These are phyloP conservation scores for Solanum tarijense DNA, from an alignment of 257 asterid genomes.

Conservation along the genomic window DNA sequence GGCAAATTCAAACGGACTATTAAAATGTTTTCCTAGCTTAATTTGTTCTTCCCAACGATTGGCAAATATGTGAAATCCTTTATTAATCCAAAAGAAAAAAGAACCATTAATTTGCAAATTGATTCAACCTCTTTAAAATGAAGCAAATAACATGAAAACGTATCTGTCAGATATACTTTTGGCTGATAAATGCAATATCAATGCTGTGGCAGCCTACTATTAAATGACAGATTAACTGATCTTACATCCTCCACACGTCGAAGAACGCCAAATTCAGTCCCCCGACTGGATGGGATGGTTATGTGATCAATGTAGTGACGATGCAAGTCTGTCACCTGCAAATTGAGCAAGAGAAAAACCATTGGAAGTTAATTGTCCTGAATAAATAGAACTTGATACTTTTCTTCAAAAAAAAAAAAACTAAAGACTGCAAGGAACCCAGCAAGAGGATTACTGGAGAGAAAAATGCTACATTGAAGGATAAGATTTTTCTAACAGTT, in stretches of 20 bases:
- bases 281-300: slow-evolving; percentile 80
- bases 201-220: background rate
- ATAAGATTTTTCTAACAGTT: background rate
- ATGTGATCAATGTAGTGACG: slow-evolving; percentile 94
- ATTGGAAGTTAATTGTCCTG: background rate
- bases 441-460: background rate
- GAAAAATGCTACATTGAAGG: background rate
- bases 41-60: background rate
- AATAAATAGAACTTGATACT: background rate
- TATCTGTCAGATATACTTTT: background rate
- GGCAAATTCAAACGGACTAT: background rate
- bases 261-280: slow-evolving; percentile 75
- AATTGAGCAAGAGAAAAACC: background rate
- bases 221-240: background rate
- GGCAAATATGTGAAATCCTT: background rate
- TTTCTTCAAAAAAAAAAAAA: background rate
- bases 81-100: background rate
- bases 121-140: background rate
- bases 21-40: background rate
- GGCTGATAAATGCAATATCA: background rate
- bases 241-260: slow-evolving; percentile 86
- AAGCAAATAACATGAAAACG: background rate
- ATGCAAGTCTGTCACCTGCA: slow-evolving; percentile 78
- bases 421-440: background rate
- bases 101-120: background rate